Conservation (phyloP, 2,329 filamentous ascomycete genomes). For the Aspergillus terreus region DNA sequence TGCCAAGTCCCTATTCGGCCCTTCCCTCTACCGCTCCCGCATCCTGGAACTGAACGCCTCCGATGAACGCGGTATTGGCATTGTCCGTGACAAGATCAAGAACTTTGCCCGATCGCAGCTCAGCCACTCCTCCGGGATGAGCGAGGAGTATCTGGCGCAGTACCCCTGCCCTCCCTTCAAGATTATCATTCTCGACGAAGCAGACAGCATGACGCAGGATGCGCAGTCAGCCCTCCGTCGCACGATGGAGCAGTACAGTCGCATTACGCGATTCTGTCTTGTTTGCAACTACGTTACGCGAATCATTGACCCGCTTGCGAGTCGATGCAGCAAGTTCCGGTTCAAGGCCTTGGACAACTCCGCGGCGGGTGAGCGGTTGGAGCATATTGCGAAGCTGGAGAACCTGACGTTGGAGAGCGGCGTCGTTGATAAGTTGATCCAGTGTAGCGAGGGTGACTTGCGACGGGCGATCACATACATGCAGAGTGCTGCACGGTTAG, state of each 20-base stretch:
- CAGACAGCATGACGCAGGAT: conserved; percentile 98
- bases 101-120: conserved; percentile 96
- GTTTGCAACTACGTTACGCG: conserved; percentile 98
- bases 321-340: conserved; percentile 90
- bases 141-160: conserved; percentile 60
- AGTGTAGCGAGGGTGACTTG: conserved; percentile 88
- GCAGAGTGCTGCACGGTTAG: conserved; percentile 87
- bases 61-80: conserved; percentile 94
- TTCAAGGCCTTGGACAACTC: conserved; percentile 93
- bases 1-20: conserved; percentile 94
- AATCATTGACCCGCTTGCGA: conserved; percentile 94
- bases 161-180: conserved; percentile 98
- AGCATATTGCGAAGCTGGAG: conserved; percentile 78
- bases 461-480: conserved; percentile 94
- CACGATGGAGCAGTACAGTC: conserved; percentile 97
- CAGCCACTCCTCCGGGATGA: conserved; percentile 68
- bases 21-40: conserved; percentile 84
- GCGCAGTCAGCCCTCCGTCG: conserved; percentile 87
- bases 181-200: conserved; percentile 97
- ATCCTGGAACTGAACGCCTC: conserved; percentile 99
- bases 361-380: conserved; percentile 74
- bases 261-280: conserved; percentile 94
- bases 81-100: conserved; percentile 97
- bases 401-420: conserved; percentile 72
- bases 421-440: conserved; percentile 77